Evolutionary conservation across 2,329 filamentous ascomycete genomes (phyloP), one percentile per base, ranked within the genome.

Genomic region (Xylariaceae sp.): DNA sequence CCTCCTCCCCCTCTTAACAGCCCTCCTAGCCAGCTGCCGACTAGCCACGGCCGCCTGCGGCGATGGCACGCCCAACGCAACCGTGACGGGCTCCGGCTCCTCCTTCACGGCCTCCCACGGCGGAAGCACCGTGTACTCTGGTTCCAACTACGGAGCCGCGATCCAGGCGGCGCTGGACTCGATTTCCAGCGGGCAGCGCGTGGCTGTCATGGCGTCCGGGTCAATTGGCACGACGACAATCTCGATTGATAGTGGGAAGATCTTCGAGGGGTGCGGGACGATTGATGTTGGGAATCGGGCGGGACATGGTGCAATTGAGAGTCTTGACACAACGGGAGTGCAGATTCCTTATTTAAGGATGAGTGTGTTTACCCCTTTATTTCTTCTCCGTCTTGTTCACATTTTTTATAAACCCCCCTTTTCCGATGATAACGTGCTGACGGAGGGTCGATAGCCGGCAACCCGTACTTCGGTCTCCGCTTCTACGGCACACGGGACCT

Each of bases 221-320:
- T 80, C 79, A 49, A 82, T 84, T 55, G 81, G 81, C 35, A 76
- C 78, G n/a, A 76, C 67, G 64, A 82, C 79, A 42, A 78, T 84
- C 67, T 76, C 70, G 23, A 77, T 84, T 62, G 64, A 67, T 39
- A 79, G 77, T 66, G 81, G 81, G 58, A 82, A 82, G 70, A 84
- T 74, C 48, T 83, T 85, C 52, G 82, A 85, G 63, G 82, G 80
- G 37, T 84, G 82, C 67, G 81, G 82, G 48, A 83, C 81, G 50
- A 81, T 85, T 69, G 74, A 83, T 58, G 74, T 74, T 0, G 76
- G 66, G 23, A 70, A 68, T 57, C 74, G 70, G 3, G 64, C 67
- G 42, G 80, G 78, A 1, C 76, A 75, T 17, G 82, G 82, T 15
- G 80, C 81, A 51, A 84, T 85, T 53, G 81, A 84, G 69, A 76